Percentiles rank a stretch among this genome's conserved stretches.
Conservation (phyloP, 129 eudicot genomes). For the Heracleum sosnowskyi region DNA sequence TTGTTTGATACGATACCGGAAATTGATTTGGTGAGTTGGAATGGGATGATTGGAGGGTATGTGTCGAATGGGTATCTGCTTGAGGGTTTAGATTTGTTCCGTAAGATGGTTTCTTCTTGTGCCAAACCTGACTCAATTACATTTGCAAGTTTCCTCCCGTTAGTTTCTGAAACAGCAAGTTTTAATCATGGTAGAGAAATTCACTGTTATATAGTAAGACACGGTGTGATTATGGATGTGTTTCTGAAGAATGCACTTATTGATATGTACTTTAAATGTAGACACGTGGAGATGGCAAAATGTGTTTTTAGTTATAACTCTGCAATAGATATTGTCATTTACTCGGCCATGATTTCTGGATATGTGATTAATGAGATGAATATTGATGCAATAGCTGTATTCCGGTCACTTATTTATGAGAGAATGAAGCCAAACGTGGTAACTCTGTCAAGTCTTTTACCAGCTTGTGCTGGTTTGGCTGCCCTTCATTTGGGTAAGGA, state of each 20-base stretch:
- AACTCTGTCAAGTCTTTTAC: conserved; percentile 64
- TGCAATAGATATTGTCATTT: conserved; percentile 54
- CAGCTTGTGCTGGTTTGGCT: conserved; percentile 79
- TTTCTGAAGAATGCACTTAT: conserved; percentile 74
- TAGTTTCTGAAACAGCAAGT: conserved; percentile 34
- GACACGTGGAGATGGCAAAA: conserved; percentile 41
- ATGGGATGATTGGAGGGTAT: conserved; percentile 76
- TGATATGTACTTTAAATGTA: conserved; percentile 82
- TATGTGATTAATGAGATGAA: conserved; percentile 56
- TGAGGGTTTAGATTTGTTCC: conserved; percentile 45
- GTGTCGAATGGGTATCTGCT: conserved; percentile 58
- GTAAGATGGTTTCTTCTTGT: conserved; percentile 45
- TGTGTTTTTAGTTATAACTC: conserved; percentile 32
- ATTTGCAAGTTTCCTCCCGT: conserved; percentile 63
- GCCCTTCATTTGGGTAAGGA: conserved; percentile 54
- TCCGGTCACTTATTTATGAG: conserved; percentile 31
- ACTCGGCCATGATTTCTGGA: conserved; percentile 80
- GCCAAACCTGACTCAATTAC: conserved; percentile 62
- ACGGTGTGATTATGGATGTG: conserved; percentile 41
- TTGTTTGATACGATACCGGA: conserved; percentile 37
- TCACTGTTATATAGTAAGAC: conserved; percentile 49
- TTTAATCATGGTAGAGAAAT: conserved; percentile 59
- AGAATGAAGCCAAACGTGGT: conserved; percentile 67
- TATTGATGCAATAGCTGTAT: conserved; percentile 42
- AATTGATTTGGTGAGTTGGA: conserved; percentile 55